A percentile compares a stretch with the other conserved stretches of the same genome.
These are phyloP conservation scores for Amanita pseudoporphyria DNA, from an alignment of 768 basidiomycete species.

Conservation along the genomic window DNA sequence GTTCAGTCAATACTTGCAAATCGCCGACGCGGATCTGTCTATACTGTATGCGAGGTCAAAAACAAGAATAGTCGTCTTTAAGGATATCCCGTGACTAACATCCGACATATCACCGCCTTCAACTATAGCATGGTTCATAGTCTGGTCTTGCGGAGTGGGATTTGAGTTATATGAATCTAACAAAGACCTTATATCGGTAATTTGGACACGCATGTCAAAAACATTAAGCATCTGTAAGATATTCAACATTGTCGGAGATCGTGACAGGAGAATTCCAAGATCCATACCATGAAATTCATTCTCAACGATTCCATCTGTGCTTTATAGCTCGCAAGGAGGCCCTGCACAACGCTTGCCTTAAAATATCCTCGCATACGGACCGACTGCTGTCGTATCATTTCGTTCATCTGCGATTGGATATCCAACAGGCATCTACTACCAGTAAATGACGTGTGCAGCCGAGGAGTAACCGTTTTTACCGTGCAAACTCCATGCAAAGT, in stretches of 20 bases:
- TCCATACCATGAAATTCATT: background rate
- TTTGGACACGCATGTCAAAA: conserved; percentile 2
- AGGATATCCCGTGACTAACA: background rate
- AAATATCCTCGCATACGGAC: conserved; percentile 3
- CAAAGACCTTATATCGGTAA: background rate
- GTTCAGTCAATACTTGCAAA: conserved; percentile 1
- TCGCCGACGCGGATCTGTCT: background rate
- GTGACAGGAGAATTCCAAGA: background rate
- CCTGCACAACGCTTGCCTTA: background rate
- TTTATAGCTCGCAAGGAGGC: background rate
- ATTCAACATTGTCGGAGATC: too few relatives aligned
- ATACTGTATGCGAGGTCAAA: background rate
- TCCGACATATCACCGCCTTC: background rate
- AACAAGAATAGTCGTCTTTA: background rate
- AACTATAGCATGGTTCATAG: background rate
- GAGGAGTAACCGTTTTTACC: background rate
- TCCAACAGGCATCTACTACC: background rate
- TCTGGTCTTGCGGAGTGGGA: too few relatives aligned
- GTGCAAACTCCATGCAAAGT: background rate
- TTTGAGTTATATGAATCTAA: background rate
- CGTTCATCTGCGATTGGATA: conserved; percentile 5
- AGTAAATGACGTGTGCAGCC: background rate
- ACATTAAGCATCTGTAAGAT: background rate
- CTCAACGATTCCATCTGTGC: background rate
- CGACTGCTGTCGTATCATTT: conserved; percentile 2